phyloP scores from a whole-genome alignment of 2,329 filamentous ascomycete genomes.

The Diaporthe citri region DNA sequence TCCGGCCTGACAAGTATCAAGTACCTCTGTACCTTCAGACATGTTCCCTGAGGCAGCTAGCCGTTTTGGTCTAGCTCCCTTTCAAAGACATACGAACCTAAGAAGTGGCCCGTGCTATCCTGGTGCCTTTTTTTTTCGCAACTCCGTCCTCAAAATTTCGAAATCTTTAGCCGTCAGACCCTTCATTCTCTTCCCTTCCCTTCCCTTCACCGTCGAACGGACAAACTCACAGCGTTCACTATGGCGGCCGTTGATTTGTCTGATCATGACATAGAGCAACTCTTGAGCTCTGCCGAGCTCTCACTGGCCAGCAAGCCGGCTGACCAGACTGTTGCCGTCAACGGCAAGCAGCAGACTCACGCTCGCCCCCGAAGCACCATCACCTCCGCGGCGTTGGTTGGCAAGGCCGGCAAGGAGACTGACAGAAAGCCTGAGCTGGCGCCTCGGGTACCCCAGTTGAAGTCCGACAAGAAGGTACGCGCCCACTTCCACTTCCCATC shows the following conservation, averaged over 20 bases:
- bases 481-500: not conserved
- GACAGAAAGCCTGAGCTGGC: constrained; percentile 45
- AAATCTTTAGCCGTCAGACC: not conserved
- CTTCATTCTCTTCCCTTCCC: not conserved
- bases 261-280: constrained; percentile 37
- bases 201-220: constrained; percentile 24
- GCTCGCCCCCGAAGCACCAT: constrained; percentile 35
- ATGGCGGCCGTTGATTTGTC: constrained; percentile 34
- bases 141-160: constrained; percentile 32
- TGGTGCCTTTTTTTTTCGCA: not conserved
- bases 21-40: not conserved
- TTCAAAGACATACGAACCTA: not conserved
- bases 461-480: constrained; percentile 50
- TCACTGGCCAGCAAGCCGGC: constrained; percentile 30
- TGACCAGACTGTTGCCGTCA: constrained; percentile 4
- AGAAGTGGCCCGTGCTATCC: constrained; percentile 19
- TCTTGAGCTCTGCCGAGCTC: constrained; percentile 34
- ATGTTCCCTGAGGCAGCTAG: constrained; percentile 1
- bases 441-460: constrained; percentile 47
- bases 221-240: constrained; percentile 29
- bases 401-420: constrained; percentile 32
- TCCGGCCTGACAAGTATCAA: not conserved
- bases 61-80: not conserved
- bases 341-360: constrained; percentile 30
- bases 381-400: constrained; percentile 35